Base-by-base conservation (phyloP, 768 basidiomycete species). In the Tulasnella calospora region DNA sequence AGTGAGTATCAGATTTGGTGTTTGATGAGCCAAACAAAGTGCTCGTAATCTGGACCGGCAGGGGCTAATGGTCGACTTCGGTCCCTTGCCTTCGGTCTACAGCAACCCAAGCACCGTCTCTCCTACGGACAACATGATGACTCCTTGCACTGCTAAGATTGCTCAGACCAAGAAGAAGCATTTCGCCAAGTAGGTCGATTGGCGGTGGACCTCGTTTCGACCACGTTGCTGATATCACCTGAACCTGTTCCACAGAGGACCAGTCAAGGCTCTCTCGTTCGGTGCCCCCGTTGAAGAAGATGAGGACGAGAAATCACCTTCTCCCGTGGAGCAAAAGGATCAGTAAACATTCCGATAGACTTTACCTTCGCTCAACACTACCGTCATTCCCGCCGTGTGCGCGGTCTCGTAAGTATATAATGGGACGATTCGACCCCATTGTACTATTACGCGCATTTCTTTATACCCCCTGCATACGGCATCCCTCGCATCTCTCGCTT, bases 121-220 rank as follows among this genome's bases (percentile, higher is more conserved):
- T 23, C 97, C 97, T 2, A 98, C 97, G 12, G 97, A 99, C 84
- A 94, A 93, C 83, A 88, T 99, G 85, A 90, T 98, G 88, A 97
- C 95, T 2, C 97, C 97, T 3, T 91, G 90, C 83, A 94, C 96
- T 8, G 92, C 96, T 85, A 99, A 98, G 85, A 88, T 99, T 74
- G 92, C 88, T 73, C 93, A 93, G 23, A 92, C 92, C 3, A 96
- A 90, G 88, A 96, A 97, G 88, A 94, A 95, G 85, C 95, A 94
- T 82, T 99, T 98, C 83, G 86, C 84, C 79, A 98, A 95, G 97
- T 97, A 80, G 47, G 91, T 86, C 17, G 44, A 0, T 67, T 51
- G 2, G 0, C 77, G n/a, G 0, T 27, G 35, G n/a, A 0, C 36
- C 15, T 30, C 67, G 38, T 7, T 57, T 12, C 21, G 21, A 6